phyloP scores from a whole-genome alignment of 345 rosid genomes.

The Dipteronia dyeriana region DNA sequence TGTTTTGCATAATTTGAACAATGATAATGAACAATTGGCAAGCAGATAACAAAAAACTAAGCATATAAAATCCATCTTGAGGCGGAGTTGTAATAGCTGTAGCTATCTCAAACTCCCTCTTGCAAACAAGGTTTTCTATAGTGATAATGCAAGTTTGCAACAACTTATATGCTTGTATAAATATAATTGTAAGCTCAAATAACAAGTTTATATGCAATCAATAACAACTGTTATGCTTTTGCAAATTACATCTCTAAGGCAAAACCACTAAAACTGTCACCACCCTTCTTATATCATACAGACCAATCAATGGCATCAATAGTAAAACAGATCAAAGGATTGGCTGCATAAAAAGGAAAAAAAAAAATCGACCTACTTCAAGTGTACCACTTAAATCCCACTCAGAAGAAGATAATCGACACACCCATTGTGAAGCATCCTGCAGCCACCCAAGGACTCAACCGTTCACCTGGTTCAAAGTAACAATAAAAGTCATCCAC shows the following conservation, averaged over 20 bases:
- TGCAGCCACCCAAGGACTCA: conserved; percentile 91
- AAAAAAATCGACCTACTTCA: conserved; percentile 24
- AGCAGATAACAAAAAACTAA: neutral
- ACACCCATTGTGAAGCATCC: conserved; percentile 95
- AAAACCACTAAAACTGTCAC: neutral
- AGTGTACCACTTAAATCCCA: conserved; percentile 10
- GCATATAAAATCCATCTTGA: neutral
- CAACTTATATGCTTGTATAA: neutral
- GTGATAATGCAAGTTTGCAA: neutral
- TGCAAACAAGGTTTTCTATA: neutral
- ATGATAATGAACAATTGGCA: neutral
- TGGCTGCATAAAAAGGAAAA: conserved; percentile 7
- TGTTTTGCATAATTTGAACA: conserved; percentile 1
- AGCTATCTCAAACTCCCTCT: neutral
- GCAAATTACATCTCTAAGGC: conserved; percentile 7
- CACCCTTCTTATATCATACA: neutral
- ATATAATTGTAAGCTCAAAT: neutral
- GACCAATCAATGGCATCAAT: neutral
- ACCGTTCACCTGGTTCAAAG: conserved; percentile 72
- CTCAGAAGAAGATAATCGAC: conserved; percentile 84
- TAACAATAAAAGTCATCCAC: neutral
- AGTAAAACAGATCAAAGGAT: neutral
- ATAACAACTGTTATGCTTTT: neutral
- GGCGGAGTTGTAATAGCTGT: neutral
- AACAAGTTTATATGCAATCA: conserved; percentile 2